Conservation (phyloP, 768 basidiomycete genomes). For the Leccinum uliginosum region DNA sequence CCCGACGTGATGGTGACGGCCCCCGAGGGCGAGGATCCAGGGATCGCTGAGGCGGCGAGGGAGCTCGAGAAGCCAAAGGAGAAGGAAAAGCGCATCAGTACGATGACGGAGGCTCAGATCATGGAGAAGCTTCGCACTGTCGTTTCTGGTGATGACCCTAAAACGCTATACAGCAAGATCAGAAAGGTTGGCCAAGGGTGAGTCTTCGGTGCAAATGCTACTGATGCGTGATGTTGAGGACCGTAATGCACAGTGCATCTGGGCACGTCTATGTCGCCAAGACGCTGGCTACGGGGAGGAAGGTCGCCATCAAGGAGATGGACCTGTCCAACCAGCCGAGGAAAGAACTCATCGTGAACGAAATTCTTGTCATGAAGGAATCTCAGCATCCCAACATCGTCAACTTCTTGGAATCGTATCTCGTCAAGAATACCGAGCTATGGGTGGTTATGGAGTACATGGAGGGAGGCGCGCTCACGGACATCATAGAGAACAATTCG, state of each 20-base stretch:
- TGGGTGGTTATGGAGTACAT: conserved; percentile 99
- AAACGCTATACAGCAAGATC: conserved; percentile 88
- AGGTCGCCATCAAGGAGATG: conserved; percentile 99
- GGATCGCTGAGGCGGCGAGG: conserved; percentile 66
- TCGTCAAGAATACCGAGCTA: conserved; percentile 82
- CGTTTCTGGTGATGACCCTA: conserved; percentile 84
- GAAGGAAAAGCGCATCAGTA: conserved; percentile 84
- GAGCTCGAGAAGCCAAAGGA: conserved; percentile 56
- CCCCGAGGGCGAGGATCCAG: conserved; percentile 39
- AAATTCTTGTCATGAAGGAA: conserved; percentile 98
- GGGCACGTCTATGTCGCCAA: conserved; percentile 98
- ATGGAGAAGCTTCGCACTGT: conserved; percentile 95
- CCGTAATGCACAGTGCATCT: conserved; percentile 65
- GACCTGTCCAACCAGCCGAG: conserved; percentile 91
- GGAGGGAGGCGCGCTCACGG: conserved; percentile 96
- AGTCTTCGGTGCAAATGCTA: conserved; percentile 31
- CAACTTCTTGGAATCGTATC: conserved; percentile 89
- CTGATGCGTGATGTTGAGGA: background rate
- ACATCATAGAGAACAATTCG: conserved; percentile 96
- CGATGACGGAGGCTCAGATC: conserved; percentile 96
- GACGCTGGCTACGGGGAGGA: conserved; percentile 74
- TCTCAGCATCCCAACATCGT: conserved; percentile 97
- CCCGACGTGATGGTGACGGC: conserved; percentile 51
- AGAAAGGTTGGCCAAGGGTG: conserved; percentile 99
- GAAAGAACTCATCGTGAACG: conserved; percentile 97